Base-by-base conservation (phyloP, 2,329 filamentous ascomycete species). In the Colletotrichum magnum region DNA sequence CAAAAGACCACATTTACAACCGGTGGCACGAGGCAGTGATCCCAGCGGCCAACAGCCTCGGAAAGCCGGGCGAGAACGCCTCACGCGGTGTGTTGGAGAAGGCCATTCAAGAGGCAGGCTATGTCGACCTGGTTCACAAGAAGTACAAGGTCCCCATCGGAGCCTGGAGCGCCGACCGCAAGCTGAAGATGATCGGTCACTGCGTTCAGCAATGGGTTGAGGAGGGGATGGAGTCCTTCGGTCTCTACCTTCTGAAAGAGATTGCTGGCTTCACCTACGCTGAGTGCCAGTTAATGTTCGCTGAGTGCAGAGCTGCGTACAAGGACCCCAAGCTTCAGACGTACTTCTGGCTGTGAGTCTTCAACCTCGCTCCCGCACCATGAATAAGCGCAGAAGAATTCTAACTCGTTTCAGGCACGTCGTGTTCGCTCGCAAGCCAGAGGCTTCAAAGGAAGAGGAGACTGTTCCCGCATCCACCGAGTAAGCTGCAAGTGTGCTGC, bases 21-120 rank as follows among this genome's bases (percentile, higher is more conserved):
- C 72, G 74, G 45, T 79, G 75, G 73, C 75, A 74, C 52, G 71
- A 75, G n/a, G 72, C 77, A 39, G 76, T 79, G 62, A 68, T 74
- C n/a, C 71, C 74, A 6, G 77, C 75, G 0, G 75, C 75, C 1
- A 76, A 75, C 36, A 77, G 74, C 45, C 73, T 80, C 1, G 77
- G 77, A 5, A 75, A 77, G 3, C 66, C 78, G 4, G 78, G 80
- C 28, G 71, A 74, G 1, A 70, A 77, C 28, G 64, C 75, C n/a
- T 68, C 73, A n/a, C 68, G 70, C 52, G 58, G 58, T 5, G n/a
- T 18, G 7, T 74, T 77, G 71, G 43, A 56, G 26, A 58, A 63
- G 18, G 58, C 54, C 21, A 72, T 77, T 58, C 53, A 63, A 18
- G 70, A 75, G 10, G 73, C 74, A 3, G 75, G 76, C 32, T 77